phyloP scores from a whole-genome alignment of 2,329 filamentous ascomycete genomes.

The Lasiodiplodia citricola region DNA sequence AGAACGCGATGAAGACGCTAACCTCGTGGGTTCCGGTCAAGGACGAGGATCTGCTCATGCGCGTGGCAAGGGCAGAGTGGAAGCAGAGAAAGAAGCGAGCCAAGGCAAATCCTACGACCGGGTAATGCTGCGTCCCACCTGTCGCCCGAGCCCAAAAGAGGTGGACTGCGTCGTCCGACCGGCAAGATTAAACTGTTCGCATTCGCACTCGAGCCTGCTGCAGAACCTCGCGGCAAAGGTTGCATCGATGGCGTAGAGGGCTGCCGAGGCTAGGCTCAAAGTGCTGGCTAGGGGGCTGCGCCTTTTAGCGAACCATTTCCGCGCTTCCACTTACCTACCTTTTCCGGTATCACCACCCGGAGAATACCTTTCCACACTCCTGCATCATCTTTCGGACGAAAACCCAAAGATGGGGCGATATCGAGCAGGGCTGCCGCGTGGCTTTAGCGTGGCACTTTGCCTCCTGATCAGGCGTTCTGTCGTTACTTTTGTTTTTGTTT shows the following conservation, averaged over 20 bases:
- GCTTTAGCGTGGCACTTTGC: constrained; percentile 16
- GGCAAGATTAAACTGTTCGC: constrained; percentile 22
- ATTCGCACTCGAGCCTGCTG: constrained; percentile 21
- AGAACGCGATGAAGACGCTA: constrained; percentile 96
- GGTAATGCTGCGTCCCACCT: constrained; percentile 19
- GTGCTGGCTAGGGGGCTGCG: constrained; percentile 8
- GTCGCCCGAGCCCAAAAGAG: constrained; percentile 18
- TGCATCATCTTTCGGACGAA: neutral
- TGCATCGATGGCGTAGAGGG: constrained; percentile 24
- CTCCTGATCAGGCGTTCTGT: constrained; percentile 4
- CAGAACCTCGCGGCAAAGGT: constrained; percentile 14
- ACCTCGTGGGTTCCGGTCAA: constrained; percentile 94
- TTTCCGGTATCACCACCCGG: constrained; percentile 17
- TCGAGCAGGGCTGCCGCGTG: constrained; percentile 13
- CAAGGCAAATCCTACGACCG: constrained; percentile 18
- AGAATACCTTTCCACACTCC: constrained; percentile 7
- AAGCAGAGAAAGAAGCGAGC: constrained; percentile 65
- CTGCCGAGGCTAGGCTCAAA: constrained; percentile 19
- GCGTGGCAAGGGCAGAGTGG: constrained; percentile 85
- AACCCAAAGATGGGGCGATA: constrained; percentile 16
- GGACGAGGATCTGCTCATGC: constrained; percentile 93
- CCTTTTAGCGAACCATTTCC: constrained; percentile 4
- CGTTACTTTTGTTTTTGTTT: neutral
- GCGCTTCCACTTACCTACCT: constrained; percentile 9
- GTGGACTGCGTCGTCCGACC: neutral